Conservation (phyloP, 2,329 filamentous ascomycete species). For the Colletotrichum sp. region DNA sequence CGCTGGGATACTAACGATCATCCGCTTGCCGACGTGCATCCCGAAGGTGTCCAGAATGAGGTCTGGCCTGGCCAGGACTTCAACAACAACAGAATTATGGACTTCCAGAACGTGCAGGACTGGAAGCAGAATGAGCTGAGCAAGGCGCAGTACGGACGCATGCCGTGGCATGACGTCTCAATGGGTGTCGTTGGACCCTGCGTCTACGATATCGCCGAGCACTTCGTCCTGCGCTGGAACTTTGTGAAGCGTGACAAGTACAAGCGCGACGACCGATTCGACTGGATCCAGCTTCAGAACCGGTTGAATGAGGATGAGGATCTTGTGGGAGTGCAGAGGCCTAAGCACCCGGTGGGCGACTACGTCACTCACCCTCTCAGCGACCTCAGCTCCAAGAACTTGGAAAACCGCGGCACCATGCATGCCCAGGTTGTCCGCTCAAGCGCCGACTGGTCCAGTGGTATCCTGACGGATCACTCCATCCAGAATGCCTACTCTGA, state of each 20-base stretch:
- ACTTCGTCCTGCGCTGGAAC: slow-evolving; percentile 95
- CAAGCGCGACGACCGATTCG: slow-evolving; percentile 82
- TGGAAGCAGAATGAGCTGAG: slow-evolving; percentile 94
- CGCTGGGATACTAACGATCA: slow-evolving; percentile 92
- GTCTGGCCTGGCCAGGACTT: slow-evolving; percentile 97
- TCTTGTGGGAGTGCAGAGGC: slow-evolving; percentile 85
- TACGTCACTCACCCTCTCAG: slow-evolving; percentile 83
- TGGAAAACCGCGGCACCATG: slow-evolving; percentile 72
- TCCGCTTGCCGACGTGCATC: slow-evolving; percentile 84
- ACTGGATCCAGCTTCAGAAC: slow-evolving; percentile 84
- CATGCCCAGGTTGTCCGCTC: slow-evolving; percentile 88
- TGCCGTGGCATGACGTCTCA: slow-evolving; percentile 98
- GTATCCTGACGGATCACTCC: slow-evolving; percentile 82
- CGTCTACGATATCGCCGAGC: slow-evolving; percentile 93
- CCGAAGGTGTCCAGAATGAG: slow-evolving; percentile 79
- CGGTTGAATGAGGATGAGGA: slow-evolving; percentile 82
- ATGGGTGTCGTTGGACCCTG: slow-evolving; percentile 91
- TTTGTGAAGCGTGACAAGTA: slow-evolving; percentile 98
- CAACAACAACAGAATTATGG: slow-evolving; percentile 96
- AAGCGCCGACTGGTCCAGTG: slow-evolving; percentile 92
- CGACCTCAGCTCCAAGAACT: slow-evolving; percentile 70
- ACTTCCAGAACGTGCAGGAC: slow-evolving; percentile 88
- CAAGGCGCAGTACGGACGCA: slow-evolving; percentile 89
- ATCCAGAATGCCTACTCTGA: slow-evolving; percentile 90
- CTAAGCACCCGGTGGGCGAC: slow-evolving; percentile 86